Percentiles rank a stretch among this genome's conserved stretches.
phyloP scores from a whole-genome alignment of 2,329 filamentous ascomycete species.

The Phaeophleospora eucalypticola region DNA sequence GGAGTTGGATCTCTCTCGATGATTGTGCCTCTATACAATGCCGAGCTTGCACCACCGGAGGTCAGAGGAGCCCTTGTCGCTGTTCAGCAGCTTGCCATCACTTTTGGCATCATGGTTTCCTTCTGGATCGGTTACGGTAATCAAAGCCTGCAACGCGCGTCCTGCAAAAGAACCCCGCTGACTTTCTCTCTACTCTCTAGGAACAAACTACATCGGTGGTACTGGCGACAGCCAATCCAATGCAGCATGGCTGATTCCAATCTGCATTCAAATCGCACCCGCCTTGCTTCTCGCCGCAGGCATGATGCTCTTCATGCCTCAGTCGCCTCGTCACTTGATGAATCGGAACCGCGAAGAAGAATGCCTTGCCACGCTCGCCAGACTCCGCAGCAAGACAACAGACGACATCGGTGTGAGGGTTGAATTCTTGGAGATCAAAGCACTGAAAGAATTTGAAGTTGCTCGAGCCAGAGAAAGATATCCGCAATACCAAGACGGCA shows the following conservation, averaged over 20 bases:
- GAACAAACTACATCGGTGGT: conserved; percentile 48
- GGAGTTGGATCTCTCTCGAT: conserved; percentile 66
- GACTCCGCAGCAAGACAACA: conserved; percentile 31
- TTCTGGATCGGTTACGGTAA: conserved; percentile 24
- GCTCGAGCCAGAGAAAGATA: conserved; percentile 63
- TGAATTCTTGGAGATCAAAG: conserved; percentile 77
- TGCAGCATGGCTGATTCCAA: neutral
- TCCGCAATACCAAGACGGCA: conserved; percentile 47
- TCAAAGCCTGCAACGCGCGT: too few species aligned
- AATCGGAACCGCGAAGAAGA: conserved; percentile 65
- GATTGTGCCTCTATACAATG: conserved; percentile 48
- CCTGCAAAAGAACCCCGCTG: too few species aligned
- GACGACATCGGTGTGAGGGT: conserved; percentile 66
- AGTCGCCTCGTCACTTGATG: conserved; percentile 37
- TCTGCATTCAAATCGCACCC: neutral
- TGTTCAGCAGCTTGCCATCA: conserved; percentile 60
- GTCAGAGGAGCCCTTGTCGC: conserved; percentile 61
- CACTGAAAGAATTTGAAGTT: conserved; percentile 72
- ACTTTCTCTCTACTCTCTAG: too few species aligned
- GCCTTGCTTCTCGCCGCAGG: neutral
- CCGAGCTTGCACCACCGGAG: conserved; percentile 53
- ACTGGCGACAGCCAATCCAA: conserved; percentile 39
- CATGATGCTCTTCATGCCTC: neutral
- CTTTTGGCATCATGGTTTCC: conserved; percentile 52
- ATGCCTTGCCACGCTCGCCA: conserved; percentile 58